phyloP scores from a whole-genome alignment of 2,329 filamentous ascomycete species.

The Alternaria postmessia region DNA sequence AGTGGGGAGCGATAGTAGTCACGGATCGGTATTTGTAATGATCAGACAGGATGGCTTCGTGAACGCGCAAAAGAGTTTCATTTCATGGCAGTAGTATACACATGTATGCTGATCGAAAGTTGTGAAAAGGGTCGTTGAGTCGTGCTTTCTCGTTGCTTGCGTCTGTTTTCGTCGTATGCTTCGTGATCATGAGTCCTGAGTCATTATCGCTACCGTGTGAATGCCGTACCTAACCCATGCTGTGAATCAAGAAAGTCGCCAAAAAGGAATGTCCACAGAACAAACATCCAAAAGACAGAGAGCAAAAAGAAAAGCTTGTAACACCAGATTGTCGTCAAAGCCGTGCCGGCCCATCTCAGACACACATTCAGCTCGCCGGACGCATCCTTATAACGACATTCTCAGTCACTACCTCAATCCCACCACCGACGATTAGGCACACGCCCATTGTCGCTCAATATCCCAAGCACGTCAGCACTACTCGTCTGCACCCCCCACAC shows the following conservation, averaged over 20 bases:
- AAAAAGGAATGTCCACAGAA: not conserved
- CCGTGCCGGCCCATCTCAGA: not conserved
- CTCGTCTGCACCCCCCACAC: constrained; percentile 45
- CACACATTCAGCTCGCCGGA: not conserved
- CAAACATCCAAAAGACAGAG: not conserved
- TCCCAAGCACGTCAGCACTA: constrained; percentile 47
- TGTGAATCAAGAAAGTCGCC: not conserved
- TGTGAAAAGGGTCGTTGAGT: not conserved
- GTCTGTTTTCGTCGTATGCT: not conserved
- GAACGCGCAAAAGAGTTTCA: not conserved
- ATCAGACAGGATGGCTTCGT: not conserved
- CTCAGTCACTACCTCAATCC: constrained; percentile 34
- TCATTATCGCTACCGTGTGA: constrained; percentile 1
- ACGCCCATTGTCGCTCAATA: constrained; percentile 48
- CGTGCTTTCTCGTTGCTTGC: constrained; percentile 2
- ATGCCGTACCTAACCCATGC: constrained; percentile 6
- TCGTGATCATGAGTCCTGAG: constrained; percentile 2
- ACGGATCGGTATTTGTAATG: not conserved
- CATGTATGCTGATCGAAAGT: constrained; percentile 8
- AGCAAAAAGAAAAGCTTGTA: not conserved
- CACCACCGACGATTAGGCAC: constrained; percentile 45
- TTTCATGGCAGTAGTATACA: constrained; percentile 12
- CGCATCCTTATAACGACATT: not conserved
- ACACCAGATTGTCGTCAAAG: not conserved
- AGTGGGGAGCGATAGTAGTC: not conserved